A percentile compares a stretch with the other conserved stretches of the same genome.
Evolutionary conservation across 2,329 filamentous ascomycete genomes (phyloP).

Genomic region (Byssochlamys sp.): DNA sequence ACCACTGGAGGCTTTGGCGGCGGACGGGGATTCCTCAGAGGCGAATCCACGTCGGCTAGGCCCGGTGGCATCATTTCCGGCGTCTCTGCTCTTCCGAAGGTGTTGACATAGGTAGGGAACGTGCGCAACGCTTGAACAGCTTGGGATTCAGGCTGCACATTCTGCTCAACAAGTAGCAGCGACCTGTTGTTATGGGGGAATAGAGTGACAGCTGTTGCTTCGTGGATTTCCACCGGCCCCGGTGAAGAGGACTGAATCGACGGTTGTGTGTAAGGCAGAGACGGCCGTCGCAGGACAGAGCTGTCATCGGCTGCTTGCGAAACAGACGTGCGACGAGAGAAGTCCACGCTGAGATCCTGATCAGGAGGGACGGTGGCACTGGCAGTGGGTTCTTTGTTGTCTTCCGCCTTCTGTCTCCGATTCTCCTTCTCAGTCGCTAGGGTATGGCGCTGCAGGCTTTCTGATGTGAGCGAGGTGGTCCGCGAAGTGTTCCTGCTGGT

Average conservation of each 20-base stretch:
- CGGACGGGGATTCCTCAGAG: conserved; percentile 49
- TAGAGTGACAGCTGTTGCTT: conserved; percentile 52
- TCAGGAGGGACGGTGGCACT: conserved; percentile 12
- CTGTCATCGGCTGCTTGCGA: conserved; percentile 27
- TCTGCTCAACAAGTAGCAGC: conserved; percentile 53
- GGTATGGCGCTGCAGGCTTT: conserved; percentile 28
- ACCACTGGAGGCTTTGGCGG: conserved; percentile 49
- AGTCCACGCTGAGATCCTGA: conserved; percentile 14
- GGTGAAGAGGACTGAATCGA: conserved; percentile 42
- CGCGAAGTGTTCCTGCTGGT: conserved; percentile 38
- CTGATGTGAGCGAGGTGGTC: conserved; percentile 36
- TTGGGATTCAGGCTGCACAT: conserved; percentile 20
- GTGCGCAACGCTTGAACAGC: conserved; percentile 20
- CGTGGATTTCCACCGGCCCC: conserved; percentile 47
- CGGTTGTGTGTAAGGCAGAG: conserved; percentile 38
- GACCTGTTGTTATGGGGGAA: conserved; percentile 57
- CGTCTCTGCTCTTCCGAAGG: conserved; percentile 14
- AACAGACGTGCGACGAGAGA: conserved; percentile 27
- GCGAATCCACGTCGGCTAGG: conserved; percentile 40
- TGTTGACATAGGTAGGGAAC: conserved; percentile 4
- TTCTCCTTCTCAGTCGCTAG: conserved; percentile 19
- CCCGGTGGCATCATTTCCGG: conserved; percentile 15
- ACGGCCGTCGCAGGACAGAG: conserved; percentile 38
- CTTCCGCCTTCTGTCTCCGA: conserved; percentile 12
- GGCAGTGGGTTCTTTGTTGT: conserved; percentile 13